Conservation (phyloP, 129 eudicot genomes). For the Pseudognaphalium luteoalbum region DNA sequence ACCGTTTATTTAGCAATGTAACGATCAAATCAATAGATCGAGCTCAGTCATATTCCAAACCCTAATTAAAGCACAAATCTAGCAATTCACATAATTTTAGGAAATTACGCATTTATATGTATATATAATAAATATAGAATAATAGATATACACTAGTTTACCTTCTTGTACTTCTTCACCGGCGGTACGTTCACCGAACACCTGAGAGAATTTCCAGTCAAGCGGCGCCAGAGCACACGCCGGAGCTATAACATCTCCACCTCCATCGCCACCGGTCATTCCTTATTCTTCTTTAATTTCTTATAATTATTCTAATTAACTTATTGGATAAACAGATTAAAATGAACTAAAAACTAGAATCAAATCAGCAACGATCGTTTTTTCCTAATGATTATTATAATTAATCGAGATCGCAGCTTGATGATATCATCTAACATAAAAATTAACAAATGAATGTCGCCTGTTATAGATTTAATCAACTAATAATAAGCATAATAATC, state of each 20-base stretch:
- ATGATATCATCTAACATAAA: slow-evolving; percentile 17
- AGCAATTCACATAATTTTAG: slow-evolving; percentile 12
- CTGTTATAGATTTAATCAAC: slow-evolving; percentile 28
- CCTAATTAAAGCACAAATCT: slow-evolving; percentile 28
- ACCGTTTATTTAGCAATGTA: slow-evolving; percentile 29
- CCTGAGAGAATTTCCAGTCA: slow-evolving; percentile 92
- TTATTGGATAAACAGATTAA: slow-evolving; percentile 15
- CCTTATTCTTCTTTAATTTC: slow-evolving; percentile 9
- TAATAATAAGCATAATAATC: slow-evolving; percentile 25
- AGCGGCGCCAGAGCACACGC: slow-evolving; percentile 67
- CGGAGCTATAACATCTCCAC: slow-evolving; percentile 60
- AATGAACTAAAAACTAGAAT: slow-evolving; percentile 13
- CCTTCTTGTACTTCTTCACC: slow-evolving; percentile 82
- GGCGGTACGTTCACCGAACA: slow-evolving; percentile 74
- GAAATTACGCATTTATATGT: not conserved
- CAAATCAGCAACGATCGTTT: slow-evolving; percentile 41
- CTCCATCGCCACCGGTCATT: slow-evolving; percentile 76
- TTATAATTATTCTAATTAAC: not conserved
- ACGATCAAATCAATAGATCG: slow-evolving; percentile 40
- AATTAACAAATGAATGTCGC: slow-evolving; percentile 29
- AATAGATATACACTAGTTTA: slow-evolving; percentile 16
- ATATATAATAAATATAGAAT: not conserved
- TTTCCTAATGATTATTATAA: slow-evolving; percentile 25
- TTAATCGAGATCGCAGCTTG: slow-evolving; percentile 38
- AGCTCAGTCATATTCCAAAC: slow-evolving; percentile 28